Evolutionary conservation across 2,329 filamentous ascomycete species (phyloP).

Genomic region (Coleophoma crateriformis): DNA sequence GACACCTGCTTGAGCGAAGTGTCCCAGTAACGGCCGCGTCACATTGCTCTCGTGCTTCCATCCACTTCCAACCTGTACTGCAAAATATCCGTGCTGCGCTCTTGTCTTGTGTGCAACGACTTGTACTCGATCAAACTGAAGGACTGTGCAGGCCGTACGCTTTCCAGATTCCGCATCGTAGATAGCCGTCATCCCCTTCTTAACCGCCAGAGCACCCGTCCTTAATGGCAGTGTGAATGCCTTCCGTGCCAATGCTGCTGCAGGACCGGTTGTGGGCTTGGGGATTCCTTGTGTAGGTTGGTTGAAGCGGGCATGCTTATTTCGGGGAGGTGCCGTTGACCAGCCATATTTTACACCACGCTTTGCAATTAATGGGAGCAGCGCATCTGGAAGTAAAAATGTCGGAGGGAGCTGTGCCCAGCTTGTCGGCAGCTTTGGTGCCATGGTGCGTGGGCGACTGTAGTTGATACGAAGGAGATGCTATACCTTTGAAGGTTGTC

Average conservation of each 20-base stretch:
- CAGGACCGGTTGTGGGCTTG: constrained; percentile 49
- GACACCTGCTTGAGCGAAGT: constrained; percentile 77
- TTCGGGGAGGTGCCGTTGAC: constrained; percentile 47
- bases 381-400: constrained; percentile 24
- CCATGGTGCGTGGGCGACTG: constrained; percentile 22
- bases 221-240: constrained; percentile 58
- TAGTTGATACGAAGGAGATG: neutral
- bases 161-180: constrained; percentile 72
- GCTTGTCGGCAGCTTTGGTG: constrained; percentile 27
- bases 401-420: constrained; percentile 23
- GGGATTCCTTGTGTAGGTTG: constrained; percentile 51
- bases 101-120: constrained; percentile 83
- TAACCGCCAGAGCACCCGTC: constrained; percentile 77
- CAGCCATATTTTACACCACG: constrained; percentile 42
- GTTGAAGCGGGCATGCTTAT: constrained; percentile 51
- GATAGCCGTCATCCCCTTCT: constrained; percentile 93
- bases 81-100: constrained; percentile 81
- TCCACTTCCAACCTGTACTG: constrained; percentile 83
- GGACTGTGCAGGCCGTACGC: constrained; percentile 80
- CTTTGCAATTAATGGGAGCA: constrained; percentile 25
- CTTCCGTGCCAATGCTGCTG: constrained; percentile 54
- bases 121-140: constrained; percentile 90
- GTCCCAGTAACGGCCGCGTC: constrained; percentile 77
- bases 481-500: constrained; percentile 1
- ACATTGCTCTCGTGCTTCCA: constrained; percentile 70